These are phyloP conservation scores for Kazachstania psychrophila DNA, from an alignment of 805 yeast species.

Conservation along the genomic window DNA sequence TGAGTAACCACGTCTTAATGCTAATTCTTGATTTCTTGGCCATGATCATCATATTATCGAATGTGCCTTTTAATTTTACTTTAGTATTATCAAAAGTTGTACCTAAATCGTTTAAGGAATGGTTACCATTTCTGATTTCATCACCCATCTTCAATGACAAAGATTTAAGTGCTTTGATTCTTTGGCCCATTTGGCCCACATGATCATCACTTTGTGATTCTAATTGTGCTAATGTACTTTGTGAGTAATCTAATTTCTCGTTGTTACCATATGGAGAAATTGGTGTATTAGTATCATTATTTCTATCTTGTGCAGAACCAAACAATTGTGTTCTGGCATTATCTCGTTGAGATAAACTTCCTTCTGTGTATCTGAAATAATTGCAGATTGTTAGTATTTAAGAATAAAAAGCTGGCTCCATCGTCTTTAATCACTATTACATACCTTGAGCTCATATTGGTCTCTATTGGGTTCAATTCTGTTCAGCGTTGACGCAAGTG, in stretches of 20 bases:
- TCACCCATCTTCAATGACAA: constrained; percentile 53
- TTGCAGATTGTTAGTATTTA: constrained; percentile 9
- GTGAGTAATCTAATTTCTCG: constrained; percentile 36
- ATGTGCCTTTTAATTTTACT: constrained; percentile 41
- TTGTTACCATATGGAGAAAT: constrained; percentile 37
- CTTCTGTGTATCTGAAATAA: constrained; percentile 12
- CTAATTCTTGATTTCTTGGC: constrained; percentile 57
- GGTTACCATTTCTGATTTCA: constrained; percentile 48
- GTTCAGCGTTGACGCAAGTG: no score
- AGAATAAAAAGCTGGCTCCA: neutral
- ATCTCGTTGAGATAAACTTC: constrained; percentile 23
- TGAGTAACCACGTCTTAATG: constrained; percentile 50
- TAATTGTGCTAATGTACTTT: constrained; percentile 45
- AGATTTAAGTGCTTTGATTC: constrained; percentile 46
- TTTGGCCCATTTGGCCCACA: constrained; percentile 43
- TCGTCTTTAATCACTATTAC: neutral
- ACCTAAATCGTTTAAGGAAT: constrained; percentile 35
- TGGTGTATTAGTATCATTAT: constrained; percentile 7
- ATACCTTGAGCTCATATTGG: constrained; percentile 8
- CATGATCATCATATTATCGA: constrained; percentile 50
- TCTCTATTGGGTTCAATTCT: no score
- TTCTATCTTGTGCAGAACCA: constrained; percentile 10
- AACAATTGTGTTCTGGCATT: constrained; percentile 26
- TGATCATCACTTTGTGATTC: constrained; percentile 63
- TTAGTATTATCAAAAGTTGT: constrained; percentile 41